Conservation (phyloP, 768 basidiomycete genomes). For the Termitomyces sp. region DNA sequence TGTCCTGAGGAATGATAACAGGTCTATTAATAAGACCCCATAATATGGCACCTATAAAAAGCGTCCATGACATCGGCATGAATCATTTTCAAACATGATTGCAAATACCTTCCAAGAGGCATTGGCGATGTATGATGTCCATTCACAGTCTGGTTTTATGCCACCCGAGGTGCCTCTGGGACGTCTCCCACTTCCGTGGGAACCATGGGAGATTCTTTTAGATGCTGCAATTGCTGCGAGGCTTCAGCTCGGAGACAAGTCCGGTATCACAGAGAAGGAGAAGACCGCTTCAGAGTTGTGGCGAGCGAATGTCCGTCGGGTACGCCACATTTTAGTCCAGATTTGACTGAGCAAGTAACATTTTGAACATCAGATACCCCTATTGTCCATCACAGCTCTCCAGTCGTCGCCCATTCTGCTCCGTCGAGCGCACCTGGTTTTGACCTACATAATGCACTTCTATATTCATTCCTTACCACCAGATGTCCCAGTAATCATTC, state of each 20-base stretch:
- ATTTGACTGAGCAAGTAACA: not conserved
- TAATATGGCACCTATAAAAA: not conserved
- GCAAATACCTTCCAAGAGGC: not conserved
- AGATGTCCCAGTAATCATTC: constrained; percentile 53
- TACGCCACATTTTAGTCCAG: constrained; percentile 18
- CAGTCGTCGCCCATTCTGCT: constrained; percentile 47
- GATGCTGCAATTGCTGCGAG: constrained; percentile 11
- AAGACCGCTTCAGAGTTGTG: constrained; percentile 35
- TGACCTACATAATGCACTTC: constrained; percentile 70
- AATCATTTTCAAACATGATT: not conserved
- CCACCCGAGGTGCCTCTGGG: constrained; percentile 8
- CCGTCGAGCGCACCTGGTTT: constrained; percentile 67
- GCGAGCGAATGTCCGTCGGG: constrained; percentile 37
- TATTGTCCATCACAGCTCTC: constrained; percentile 42
- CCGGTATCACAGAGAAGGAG: constrained; percentile 27
- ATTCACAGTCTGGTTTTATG: constrained; percentile 15
- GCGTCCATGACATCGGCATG: not conserved
- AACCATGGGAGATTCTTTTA: constrained; percentile 13
- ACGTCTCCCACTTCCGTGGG: constrained; percentile 13
- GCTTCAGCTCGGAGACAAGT: constrained; percentile 50
- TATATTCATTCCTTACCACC: constrained; percentile 65
- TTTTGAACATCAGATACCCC: constrained; percentile 37
- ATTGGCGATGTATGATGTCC: constrained; percentile 9
- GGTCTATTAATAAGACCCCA: not conserved
- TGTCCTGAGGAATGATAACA: no score